These are phyloP conservation scores for Pharus latifolius DNA, from an alignment of 176 grass and related monocot species.

Conservation along the genomic window DNA sequence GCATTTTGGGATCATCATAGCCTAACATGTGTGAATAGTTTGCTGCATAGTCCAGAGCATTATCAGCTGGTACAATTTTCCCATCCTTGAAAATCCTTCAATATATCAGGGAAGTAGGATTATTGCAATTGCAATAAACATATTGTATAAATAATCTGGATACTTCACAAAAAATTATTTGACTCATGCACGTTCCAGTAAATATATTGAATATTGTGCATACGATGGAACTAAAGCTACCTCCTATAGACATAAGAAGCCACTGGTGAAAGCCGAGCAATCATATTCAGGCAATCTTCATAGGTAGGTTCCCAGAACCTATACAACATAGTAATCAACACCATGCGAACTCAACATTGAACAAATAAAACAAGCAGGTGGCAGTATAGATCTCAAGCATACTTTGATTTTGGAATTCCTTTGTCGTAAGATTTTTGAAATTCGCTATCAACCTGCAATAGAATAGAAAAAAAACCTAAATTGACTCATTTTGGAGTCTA, in stretches of 20 bases:
- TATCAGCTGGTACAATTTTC: conserved; percentile 63
- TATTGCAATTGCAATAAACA: neutral
- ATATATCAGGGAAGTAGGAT: conserved; percentile 5
- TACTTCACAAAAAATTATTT: neutral
- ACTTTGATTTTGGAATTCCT: conserved; percentile 89
- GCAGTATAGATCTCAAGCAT: conserved; percentile 15
- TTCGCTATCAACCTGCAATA: conserved; percentile 90
- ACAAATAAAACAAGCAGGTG: neutral
- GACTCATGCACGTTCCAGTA: neutral
- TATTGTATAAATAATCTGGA: neutral
- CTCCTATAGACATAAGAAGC: conserved; percentile 91
- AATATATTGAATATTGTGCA: neutral
- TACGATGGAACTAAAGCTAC: conserved; percentile 33
- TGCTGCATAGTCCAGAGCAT: conserved; percentile 71
- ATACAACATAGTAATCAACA: conserved; percentile 15
- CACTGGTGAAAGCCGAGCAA: conserved; percentile 72
- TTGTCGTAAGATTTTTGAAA: conserved; percentile 96
- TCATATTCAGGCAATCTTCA: conserved; percentile 94
- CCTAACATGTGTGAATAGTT: conserved; percentile 99
- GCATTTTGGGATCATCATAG: conserved; percentile 96
- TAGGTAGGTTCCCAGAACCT: conserved; percentile 99
- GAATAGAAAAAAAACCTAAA: conserved; percentile 1
- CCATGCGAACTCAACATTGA: neutral
- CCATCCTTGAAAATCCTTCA: conserved; percentile 86
- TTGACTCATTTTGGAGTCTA: neutral